phyloP scores from a whole-genome alignment of 78 protist species.

The Dictyostelium capitatum region DNA sequence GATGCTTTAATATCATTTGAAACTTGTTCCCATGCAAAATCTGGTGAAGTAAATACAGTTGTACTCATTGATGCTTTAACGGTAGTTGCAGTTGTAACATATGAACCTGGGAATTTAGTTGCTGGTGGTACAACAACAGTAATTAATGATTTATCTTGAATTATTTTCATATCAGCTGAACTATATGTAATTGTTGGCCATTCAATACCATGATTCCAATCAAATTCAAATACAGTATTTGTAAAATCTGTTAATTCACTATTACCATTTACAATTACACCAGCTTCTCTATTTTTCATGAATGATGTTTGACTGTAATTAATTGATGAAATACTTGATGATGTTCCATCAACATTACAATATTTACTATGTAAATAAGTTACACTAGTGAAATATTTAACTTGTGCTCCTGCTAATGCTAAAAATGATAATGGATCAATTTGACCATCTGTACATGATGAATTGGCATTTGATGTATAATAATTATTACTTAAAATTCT shows the following conservation, averaged over 20 bases:
- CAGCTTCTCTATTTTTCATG: slow-evolving; percentile 88
- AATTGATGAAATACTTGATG: slow-evolving; percentile 74
- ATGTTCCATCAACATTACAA: slow-evolving; percentile 54
- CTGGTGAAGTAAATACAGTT: slow-evolving; percentile 81
- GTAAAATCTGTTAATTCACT: slow-evolving; percentile 8
- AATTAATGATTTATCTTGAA: slow-evolving; percentile 19
- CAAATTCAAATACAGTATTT: slow-evolving; percentile 47
- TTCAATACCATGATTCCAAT: slow-evolving; percentile 60
- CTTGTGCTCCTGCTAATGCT: slow-evolving; percentile 77
- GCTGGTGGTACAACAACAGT: slow-evolving; percentile 53
- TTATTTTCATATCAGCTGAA: slow-evolving; percentile 61
- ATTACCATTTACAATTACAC: slow-evolving; percentile 44
- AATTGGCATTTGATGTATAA: slow-evolving; percentile 34
- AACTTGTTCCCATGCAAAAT: slow-evolving; percentile 58
- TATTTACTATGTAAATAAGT: slow-evolving; percentile 82
- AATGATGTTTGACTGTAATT: slow-evolving; percentile 83
- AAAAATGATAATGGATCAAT: slow-evolving; percentile 86
- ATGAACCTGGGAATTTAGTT: slow-evolving; percentile 38
- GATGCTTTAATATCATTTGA: slow-evolving; percentile 29
- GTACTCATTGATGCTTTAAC: slow-evolving; percentile 1
- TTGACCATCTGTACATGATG: slow-evolving; percentile 46
- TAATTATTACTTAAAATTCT: slow-evolving; percentile 81
- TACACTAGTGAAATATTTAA: slow-evolving; percentile 76
- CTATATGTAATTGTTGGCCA: slow-evolving; percentile 60
- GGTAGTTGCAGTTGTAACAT: slow-evolving; percentile 32